A percentile compares a stretch with the other conserved stretches of the same genome.
phyloP scores from a whole-genome alignment of 2,329 filamentous ascomycete species.

The Rachicladosporium sp. region DNA sequence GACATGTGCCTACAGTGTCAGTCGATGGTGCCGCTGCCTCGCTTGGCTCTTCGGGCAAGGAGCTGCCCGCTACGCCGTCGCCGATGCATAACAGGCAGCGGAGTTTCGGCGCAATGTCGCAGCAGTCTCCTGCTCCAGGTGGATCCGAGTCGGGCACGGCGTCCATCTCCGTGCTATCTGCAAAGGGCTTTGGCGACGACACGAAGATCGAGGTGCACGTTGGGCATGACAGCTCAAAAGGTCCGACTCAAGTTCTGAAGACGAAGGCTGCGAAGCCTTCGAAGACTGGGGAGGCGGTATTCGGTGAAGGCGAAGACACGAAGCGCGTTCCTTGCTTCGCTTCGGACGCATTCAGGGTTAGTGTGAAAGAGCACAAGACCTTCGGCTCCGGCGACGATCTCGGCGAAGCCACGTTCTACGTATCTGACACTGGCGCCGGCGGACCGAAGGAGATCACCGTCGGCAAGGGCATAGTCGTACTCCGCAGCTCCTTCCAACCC shows the following conservation, averaged over 20 bases:
- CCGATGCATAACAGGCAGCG: conserved; percentile 31
- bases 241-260: conserved; percentile 70
- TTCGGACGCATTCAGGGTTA: conserved; percentile 74
- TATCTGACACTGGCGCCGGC: conserved; percentile 64
- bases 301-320: conserved; percentile 35
- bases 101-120: conserved; percentile 27
- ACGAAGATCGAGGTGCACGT: conserved; percentile 24
- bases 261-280: conserved; percentile 74
- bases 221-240: conserved; percentile 37
- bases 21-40: conserved; percentile 11
- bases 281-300: conserved; percentile 51
- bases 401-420: conserved; percentile 77
- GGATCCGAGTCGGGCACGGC: conserved; percentile 60
- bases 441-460: conserved; percentile 64
- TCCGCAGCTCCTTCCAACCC: conserved; percentile 18
- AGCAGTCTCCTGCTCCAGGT: conserved; percentile 11
- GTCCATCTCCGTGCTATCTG: conserved; percentile 66
- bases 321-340: conserved; percentile 69
- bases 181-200: conserved; percentile 52
- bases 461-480: conserved; percentile 64
- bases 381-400: conserved; percentile 70
- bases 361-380: conserved; percentile 72
- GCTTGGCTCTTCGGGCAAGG: too few relatives aligned
- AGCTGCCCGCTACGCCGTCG: neutral
- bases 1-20: conserved; percentile 6